These are phyloP conservation scores for Kodamaea alishanica DNA, from an alignment of 1,139 yeast genomes.

Conservation along the genomic window DNA sequence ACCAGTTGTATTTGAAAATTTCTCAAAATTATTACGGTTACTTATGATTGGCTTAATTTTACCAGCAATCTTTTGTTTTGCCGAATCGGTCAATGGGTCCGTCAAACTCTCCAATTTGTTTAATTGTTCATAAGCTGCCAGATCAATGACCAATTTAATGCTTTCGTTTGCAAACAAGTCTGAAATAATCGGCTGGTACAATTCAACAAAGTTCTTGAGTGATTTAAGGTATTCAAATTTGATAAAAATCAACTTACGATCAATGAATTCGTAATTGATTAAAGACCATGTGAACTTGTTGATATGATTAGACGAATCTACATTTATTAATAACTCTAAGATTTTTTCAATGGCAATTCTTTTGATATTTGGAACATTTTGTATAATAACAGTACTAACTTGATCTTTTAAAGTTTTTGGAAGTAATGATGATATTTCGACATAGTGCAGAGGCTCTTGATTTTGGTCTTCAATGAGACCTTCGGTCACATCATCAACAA, in stretches of 20 bases:
- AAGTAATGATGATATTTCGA: conserved; percentile 25
- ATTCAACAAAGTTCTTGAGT: conserved; percentile 15
- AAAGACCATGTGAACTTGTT: conserved; percentile 24
- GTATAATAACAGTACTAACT: conserved; percentile 31
- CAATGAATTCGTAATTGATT: conserved; percentile 26
- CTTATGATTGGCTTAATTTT: conserved; percentile 16
- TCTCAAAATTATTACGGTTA: conserved; percentile 21
- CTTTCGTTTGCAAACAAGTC: conserved; percentile 4
- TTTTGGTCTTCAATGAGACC: conserved; percentile 10
- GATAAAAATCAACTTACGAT: conserved; percentile 26
- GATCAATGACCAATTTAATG: conserved; percentile 12
- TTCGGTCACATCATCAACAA: conserved; percentile 14
- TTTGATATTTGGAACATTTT: conserved; percentile 32
- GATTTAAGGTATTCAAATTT: conserved; percentile 19
- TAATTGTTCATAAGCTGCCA: conserved; percentile 7
- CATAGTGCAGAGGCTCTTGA: conserved; percentile 10
- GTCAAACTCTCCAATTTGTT: neutral
- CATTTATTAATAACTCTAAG: conserved; percentile 13
- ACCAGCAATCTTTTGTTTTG: neutral
- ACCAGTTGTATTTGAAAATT: conserved; percentile 19
- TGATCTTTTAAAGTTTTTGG: conserved; percentile 39
- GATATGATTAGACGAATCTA: neutral
- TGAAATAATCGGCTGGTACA: conserved; percentile 2
- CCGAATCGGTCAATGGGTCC: neutral
- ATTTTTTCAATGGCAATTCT: conserved; percentile 28